These are phyloP conservation scores for Euphrasia arctica DNA, from an alignment of 305 asterid species.

Conservation along the genomic window DNA sequence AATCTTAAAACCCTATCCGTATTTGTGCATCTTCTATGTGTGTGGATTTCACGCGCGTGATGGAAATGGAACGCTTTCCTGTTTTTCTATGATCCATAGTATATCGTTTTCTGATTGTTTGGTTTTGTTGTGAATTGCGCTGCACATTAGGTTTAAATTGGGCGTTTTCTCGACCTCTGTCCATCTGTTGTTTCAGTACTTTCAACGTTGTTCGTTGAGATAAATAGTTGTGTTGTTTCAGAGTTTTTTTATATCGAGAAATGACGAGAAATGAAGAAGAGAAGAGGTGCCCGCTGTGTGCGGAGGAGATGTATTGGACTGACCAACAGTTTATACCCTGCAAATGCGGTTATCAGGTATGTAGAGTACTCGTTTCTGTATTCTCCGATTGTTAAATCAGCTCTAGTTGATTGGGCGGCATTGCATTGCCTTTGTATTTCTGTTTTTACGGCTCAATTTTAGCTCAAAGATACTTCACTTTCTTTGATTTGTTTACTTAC, in stretches of 20 bases:
- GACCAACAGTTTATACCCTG: conserved; percentile 97
- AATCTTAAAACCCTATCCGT: too few relatives aligned
- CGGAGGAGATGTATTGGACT: conserved; percentile 98
- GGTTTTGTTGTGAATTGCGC: not conserved
- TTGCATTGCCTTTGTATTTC: too few relatives aligned
- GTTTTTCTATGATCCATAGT: conserved; percentile 33
- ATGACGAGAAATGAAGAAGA: conserved; percentile 86
- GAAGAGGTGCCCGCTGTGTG: conserved; percentile 93
- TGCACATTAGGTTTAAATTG: conserved; percentile 27
- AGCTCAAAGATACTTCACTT: too few relatives aligned
- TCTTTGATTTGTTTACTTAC: conserved; percentile 12
- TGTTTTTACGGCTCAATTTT: too few relatives aligned
- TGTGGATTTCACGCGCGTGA: not conserved
- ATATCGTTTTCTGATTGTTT: not conserved
- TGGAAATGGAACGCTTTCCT: conserved; percentile 12
- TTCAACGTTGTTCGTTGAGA: not conserved
- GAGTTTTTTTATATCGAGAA: conserved; percentile 27
- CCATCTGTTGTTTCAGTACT: not conserved
- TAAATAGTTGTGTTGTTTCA: conserved; percentile 20
- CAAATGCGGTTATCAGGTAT: conserved; percentile 83
- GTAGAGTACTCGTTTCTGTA: not conserved
- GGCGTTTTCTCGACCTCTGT: not conserved
- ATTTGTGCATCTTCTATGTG: too few relatives aligned
- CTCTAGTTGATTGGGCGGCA: not conserved
- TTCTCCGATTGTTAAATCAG: not conserved